Conservation (phyloP, 2,329 filamentous ascomycete genomes). For the Cordyceps cateniannulata region DNA sequence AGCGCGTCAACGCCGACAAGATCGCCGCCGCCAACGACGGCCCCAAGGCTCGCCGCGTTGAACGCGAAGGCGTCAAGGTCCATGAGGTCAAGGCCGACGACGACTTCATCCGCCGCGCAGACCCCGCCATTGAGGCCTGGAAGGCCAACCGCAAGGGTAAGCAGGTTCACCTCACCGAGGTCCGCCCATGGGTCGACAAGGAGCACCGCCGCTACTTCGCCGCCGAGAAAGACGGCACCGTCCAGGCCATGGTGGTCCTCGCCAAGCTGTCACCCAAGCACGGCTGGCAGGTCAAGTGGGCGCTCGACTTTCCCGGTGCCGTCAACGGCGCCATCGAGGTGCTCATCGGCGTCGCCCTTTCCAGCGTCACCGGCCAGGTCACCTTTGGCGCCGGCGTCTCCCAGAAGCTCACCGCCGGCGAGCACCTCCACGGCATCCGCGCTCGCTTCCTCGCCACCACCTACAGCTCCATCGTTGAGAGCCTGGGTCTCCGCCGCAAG, state of each 20-base stretch:
- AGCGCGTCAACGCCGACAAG: conserved; percentile 74
- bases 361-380: conserved; percentile 47
- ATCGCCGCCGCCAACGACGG: conserved; percentile 55
- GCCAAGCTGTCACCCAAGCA: conserved; percentile 73
- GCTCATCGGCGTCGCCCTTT: conserved; percentile 65
- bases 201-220: conserved; percentile 83
- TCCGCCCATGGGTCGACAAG: conserved; percentile 79
- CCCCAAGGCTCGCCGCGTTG: conserved; percentile 72
- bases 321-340: conserved; percentile 85
- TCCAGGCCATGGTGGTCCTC: conserved; percentile 74
- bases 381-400: conserved; percentile 86
- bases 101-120: conserved; percentile 62
- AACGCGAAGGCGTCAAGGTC: conserved; percentile 78
- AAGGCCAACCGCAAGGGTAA: conserved; percentile 69
- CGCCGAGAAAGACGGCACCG: conserved; percentile 65
- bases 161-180: conserved; percentile 86
- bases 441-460: conserved; percentile 76
- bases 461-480: conserved; percentile 75
- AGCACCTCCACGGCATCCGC: conserved; percentile 73
- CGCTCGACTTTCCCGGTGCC: conserved; percentile 83
- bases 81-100: conserved; percentile 64
- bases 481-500: conserved; percentile 77
- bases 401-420: conserved; percentile 66
- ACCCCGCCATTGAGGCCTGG: conserved; percentile 74
- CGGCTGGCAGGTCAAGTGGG: conserved; percentile 94